Conservation (phyloP, 2,329 filamentous ascomycete species). For the Xylariaceae sp. region DNA sequence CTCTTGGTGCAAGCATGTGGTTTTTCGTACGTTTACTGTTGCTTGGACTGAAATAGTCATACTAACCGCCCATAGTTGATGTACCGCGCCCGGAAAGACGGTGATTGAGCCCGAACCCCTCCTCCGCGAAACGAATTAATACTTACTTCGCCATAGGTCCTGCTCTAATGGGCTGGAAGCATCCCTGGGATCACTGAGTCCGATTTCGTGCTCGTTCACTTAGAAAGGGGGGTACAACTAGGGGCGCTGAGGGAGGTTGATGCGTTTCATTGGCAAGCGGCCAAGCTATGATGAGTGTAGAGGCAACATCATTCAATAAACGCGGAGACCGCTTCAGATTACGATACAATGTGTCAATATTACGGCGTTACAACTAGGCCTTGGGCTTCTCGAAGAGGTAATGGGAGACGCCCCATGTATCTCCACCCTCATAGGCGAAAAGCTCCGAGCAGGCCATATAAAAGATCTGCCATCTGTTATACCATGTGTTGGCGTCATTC, state of each 20-base stretch:
- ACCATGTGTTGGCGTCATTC: conserved; percentile 57
- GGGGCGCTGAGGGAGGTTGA: no score
- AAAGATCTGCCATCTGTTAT: conserved; percentile 67
- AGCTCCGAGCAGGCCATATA: conserved; percentile 68
- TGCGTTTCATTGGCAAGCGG: conserved; percentile 2
- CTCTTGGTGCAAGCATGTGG: conserved; percentile 95
- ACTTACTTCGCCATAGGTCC: conserved; percentile 45
- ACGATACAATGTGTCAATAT: conserved; percentile 9
- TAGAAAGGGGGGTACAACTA: background rate
- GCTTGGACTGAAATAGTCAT: no score
- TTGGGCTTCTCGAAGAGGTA: conserved; percentile 59
- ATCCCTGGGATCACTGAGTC: conserved; percentile 87
- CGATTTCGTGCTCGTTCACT: background rate
- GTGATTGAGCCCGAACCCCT: conserved; percentile 39
- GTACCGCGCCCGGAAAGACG: conserved; percentile 96
- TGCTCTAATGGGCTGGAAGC: conserved; percentile 85
- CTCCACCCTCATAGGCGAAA: conserved; percentile 61
- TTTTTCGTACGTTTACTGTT: conserved; percentile 80
- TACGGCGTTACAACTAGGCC: conserved; percentile 8
- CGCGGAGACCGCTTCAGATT: conserved; percentile 7
- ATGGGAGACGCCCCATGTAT: conserved; percentile 65
- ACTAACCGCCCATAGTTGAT: conserved; percentile 62
- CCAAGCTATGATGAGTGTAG: background rate
- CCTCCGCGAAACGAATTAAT: conserved; percentile 6
- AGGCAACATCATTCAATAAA: conserved; percentile 4